These are phyloP conservation scores for Populus tomentosa DNA, from an alignment of 441 rosid genomes.

Conservation along the genomic window DNA sequence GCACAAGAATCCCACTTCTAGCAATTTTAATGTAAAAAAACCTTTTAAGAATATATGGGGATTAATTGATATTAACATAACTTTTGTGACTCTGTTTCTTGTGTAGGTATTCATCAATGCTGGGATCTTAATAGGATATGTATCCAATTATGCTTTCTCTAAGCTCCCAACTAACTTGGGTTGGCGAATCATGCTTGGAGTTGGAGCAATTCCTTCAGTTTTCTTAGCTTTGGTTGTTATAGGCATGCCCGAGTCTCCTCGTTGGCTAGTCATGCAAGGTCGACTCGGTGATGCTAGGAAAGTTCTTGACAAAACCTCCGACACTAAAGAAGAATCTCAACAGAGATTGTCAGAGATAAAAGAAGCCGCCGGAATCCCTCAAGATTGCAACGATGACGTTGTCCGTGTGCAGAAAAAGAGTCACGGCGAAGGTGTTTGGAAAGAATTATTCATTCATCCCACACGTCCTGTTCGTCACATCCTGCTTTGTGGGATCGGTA, in stretches of 20 bases:
- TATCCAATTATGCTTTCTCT: conserved; percentile 67
- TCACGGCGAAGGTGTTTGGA: conserved; percentile 67
- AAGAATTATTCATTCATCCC: conserved; percentile 53
- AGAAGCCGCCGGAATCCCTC: conserved; percentile 67
- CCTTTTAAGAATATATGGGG: no score
- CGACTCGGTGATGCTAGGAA: conserved; percentile 64
- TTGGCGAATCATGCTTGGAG: conserved; percentile 84
- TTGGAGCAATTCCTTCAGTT: conserved; percentile 62
- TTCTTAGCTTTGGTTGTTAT: conserved; percentile 41
- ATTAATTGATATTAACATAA: background rate
- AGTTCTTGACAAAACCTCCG: conserved; percentile 70
- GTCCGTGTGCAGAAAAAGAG: conserved; percentile 35
- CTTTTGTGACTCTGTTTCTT: background rate
- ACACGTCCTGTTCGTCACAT: conserved; percentile 62
- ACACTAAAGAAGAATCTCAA: conserved; percentile 43
- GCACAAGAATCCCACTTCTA: background rate
- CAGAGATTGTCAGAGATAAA: conserved; percentile 61
- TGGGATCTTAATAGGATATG: conserved; percentile 67
- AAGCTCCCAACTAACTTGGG: conserved; percentile 40
- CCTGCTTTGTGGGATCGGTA: conserved; percentile 53
- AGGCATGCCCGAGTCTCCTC: conserved; percentile 65
- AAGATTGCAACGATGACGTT: conserved; percentile 60
- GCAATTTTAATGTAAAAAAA: background rate
- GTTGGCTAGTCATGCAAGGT: conserved; percentile 91
- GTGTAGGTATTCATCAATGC: conserved; percentile 65